Evolutionary conservation across 805 yeast genomes (phyloP), one percentile per base, ranked within the genome.

Genomic region (Candida parachauliodes): DNA sequence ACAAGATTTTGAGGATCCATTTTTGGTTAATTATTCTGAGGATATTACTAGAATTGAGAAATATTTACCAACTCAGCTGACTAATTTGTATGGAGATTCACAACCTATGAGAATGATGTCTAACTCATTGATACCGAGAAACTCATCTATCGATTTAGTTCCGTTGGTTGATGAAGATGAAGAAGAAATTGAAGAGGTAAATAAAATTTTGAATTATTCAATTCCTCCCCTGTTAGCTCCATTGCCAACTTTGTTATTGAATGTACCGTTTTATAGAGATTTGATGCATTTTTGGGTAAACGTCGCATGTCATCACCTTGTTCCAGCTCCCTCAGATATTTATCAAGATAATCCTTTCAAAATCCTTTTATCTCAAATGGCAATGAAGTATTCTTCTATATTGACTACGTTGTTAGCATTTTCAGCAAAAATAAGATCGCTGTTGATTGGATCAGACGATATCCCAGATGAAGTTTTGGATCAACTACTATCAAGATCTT

Each of bases 261-360:
- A 74, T 37, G 81, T 79, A 10, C 83, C 86, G 0, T 70, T 66
- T 43, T 81, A 79, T 53, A 62, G 76, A 34, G 79, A 77, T 37
- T 62, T 79, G 15, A 77, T 83, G 59, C 78, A 79, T 43, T 79
- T 79, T 44, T 85, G 76, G 66, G 58, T 77, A 7, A 66, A 77
- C 35, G 74, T 76, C 10, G 82, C 86, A 0, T 75, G 89, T 1
- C 68, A 68, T 25, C 62, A 72, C 18, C 64, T 83, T 14, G 85
- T 81, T 5, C 88, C 89, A 0, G 79, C 84, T 0, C 86, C 86
- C 8, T 63, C 73, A 3, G 52, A 64, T 6, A 49, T 71, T 2
- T 80, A 79, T 48, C 62, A 58, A 15, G 77, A 74, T 11, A 80
- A 82, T 47, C 94, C 94, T 0, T 83, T 83, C 59, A 71, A 72